Base-by-base conservation (phyloP, 257 asterid species). In the Primulina tabacum region DNA sequence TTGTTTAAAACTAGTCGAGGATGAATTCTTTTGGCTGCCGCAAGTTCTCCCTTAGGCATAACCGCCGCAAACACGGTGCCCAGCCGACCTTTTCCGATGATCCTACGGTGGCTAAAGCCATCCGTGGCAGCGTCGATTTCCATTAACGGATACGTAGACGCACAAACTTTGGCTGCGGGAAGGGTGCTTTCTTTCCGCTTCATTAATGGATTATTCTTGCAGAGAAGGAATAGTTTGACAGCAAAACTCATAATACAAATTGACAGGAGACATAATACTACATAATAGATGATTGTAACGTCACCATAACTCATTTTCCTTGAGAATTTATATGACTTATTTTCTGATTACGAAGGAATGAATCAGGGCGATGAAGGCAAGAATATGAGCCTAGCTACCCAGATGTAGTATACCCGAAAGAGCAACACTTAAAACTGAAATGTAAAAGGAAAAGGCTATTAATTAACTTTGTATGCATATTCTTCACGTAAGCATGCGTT, bases 61-160 rank as follows among this genome's bases (percentile, higher is more conserved):
- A 85, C 87, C n/a, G 91, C 97, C n/a, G 85, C 88, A 62, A 90
- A 92, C 1, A 90, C 96, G 5, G 88, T 87, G 12, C 97, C 97
- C 0, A 88, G 70, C 68, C 92, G 69, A 53, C 97, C 98, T 65
- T 75, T 73, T 6, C 97, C 97, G 33, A 92, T 84, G 78, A 90
- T 76, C 50, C 98, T 55, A 30, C 91, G 87, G 60, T 61, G 77
- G 76, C 83, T 90, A 88, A 92, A 92, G 7, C 95, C 91, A 35
- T 92, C 98, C 0, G 98, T 92, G 63, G 98, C 96, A 7, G 85
- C 78, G 70, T 92, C 86, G 58, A 92, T 87, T 4, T 92, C 97
- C 90, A 74, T 92, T 3, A 92, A 62, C 0, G 91, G 55, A 16
- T 73, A 84, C 0, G 84, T 72, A 10, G 74, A 35, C 2, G 95